These are phyloP conservation scores for Phytopythium mirpurense DNA, from an alignment of 352 stramenopile genomes.

Conservation along the genomic window DNA sequence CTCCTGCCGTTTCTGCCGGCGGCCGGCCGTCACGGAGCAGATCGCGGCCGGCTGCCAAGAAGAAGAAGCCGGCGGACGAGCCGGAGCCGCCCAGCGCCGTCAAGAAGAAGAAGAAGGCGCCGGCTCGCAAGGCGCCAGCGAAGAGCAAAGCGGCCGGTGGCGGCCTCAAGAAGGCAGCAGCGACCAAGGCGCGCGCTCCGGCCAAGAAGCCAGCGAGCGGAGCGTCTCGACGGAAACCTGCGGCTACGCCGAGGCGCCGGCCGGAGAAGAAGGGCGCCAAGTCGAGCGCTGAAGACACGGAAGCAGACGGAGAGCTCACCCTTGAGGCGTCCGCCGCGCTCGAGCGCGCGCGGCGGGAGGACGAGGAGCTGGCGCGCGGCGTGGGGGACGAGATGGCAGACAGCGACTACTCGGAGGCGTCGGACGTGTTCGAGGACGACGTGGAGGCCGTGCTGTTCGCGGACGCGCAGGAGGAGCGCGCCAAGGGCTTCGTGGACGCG, in stretches of 20 bases:
- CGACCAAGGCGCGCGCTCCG: conserved; percentile 10
- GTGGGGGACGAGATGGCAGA: conserved; percentile 38
- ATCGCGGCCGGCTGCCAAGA: background rate
- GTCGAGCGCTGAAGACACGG: background rate
- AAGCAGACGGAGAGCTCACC: conserved; percentile 1
- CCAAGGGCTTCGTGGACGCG: conserved; percentile 40
- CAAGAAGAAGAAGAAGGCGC: background rate
- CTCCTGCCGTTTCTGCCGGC: background rate
- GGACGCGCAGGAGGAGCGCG: conserved; percentile 38
- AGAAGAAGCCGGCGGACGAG: background rate
- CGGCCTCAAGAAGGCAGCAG: conserved; percentile 10
- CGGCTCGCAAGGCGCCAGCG: background rate
- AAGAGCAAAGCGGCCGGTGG: conserved; percentile 19
- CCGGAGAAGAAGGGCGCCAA: conserved; percentile 7
- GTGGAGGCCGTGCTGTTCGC: conserved; percentile 55
- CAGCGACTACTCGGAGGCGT: conserved; percentile 52
- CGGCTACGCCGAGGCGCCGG: background rate
- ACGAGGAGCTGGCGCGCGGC: conserved; percentile 36
- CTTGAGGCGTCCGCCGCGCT: conserved; percentile 2
- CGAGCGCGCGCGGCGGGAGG: conserved; percentile 17
- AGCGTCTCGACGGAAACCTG: conserved; percentile 6
- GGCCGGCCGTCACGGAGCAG: background rate
- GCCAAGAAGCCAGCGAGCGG: conserved; percentile 15
- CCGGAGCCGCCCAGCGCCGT: background rate
- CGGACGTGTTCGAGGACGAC: conserved; percentile 76